These are phyloP conservation scores for Daedaleopsis nitida DNA, from an alignment of 768 basidiomycete species.

Conservation along the genomic window DNA sequence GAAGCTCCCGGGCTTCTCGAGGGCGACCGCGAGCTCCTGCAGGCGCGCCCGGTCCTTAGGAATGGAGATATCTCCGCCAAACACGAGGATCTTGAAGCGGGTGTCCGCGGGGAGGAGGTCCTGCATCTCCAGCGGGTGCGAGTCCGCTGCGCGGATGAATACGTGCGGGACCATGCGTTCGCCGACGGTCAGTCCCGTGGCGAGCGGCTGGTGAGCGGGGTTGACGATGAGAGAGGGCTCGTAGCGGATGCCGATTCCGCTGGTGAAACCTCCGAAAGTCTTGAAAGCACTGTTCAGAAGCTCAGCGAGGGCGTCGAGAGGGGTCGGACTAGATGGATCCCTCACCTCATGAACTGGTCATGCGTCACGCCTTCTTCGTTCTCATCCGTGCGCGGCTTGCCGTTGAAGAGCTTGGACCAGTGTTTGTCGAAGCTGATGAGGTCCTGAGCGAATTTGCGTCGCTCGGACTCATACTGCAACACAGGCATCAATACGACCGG, in stretches of 20 bases:
- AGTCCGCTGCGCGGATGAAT: slow-evolving; percentile 50
- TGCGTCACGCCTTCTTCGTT: slow-evolving; percentile 49
- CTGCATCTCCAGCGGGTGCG: slow-evolving; percentile 49
- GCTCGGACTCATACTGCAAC: slow-evolving; percentile 52
- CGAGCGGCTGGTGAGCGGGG: slow-evolving; percentile 37
- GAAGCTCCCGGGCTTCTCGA: slow-evolving; percentile 23
- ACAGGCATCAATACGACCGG: not conserved
- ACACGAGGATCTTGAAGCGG: slow-evolving; percentile 52
- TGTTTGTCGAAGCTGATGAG: slow-evolving; percentile 56
- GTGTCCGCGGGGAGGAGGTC: slow-evolving; percentile 50
- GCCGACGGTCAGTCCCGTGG: slow-evolving; percentile 46
- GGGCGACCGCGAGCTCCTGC: slow-evolving; percentile 21
- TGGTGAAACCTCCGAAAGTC: slow-evolving; percentile 47
- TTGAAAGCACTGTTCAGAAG: slow-evolving; percentile 41
- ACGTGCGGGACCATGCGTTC: slow-evolving; percentile 51
- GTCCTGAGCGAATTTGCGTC: slow-evolving; percentile 54
- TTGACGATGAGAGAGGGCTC: slow-evolving; percentile 40
- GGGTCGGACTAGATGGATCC: not conserved
- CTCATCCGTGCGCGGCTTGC: slow-evolving; percentile 45
- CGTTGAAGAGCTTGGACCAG: slow-evolving; percentile 54
- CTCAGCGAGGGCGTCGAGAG: not conserved
- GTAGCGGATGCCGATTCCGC: slow-evolving; percentile 55
- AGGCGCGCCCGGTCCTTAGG: slow-evolving; percentile 23
- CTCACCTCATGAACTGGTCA: slow-evolving; percentile 48
- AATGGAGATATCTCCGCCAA: slow-evolving; percentile 40